phyloP scores from a whole-genome alignment of 768 basidiomycete species.

The Hortiboletus flavorubellus region DNA sequence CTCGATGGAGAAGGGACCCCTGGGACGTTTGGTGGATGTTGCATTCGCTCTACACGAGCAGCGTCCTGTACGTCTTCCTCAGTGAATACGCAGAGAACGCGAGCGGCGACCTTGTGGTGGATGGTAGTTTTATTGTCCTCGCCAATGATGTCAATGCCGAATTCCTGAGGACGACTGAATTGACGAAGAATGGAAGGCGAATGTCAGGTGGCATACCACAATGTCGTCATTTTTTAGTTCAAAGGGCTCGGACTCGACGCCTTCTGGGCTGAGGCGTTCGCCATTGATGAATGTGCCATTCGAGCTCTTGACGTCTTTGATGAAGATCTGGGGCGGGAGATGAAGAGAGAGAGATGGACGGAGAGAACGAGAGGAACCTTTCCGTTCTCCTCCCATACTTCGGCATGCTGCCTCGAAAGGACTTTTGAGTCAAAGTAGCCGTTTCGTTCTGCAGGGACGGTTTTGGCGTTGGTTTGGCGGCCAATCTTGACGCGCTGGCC shows the following conservation, averaged over 20 bases:
- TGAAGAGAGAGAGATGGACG: slow-evolving; percentile 6
- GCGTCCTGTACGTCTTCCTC: slow-evolving; percentile 82
- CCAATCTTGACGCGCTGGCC: slow-evolving; percentile 86
- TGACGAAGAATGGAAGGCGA: slow-evolving; percentile 5
- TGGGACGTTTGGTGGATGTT: slow-evolving; percentile 35
- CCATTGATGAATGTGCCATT: slow-evolving; percentile 99
- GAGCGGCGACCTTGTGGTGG: slow-evolving; percentile 97
- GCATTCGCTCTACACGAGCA: slow-evolving; percentile 66
- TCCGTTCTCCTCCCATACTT: slow-evolving; percentile 92
- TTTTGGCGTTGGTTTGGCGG: slow-evolving; percentile 93
- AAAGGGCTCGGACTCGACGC: slow-evolving; percentile 86
- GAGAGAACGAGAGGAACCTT: slow-evolving; percentile 53
- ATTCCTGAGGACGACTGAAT: slow-evolving; percentile 60
- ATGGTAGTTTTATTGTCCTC: slow-evolving; percentile 98
- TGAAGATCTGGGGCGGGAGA: slow-evolving; percentile 67
- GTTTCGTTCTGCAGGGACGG: slow-evolving; percentile 87
- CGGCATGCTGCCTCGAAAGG: slow-evolving; percentile 90
- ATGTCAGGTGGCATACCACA: slow-evolving; percentile 60
- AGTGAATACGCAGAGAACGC: slow-evolving; percentile 83
- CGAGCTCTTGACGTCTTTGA: slow-evolving; percentile 97
- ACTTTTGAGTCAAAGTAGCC: slow-evolving; percentile 98
- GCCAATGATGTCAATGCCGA: slow-evolving; percentile 97
- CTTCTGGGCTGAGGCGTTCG: slow-evolving; percentile 85
- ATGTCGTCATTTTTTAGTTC: slow-evolving; percentile 95
- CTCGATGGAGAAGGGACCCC: slow-evolving; percentile 37